Evolutionary conservation across 768 basidiomycete species (phyloP), one percentile per base, ranked within the genome.

Genomic region (Pleurotus salmoneostramineus): DNA sequence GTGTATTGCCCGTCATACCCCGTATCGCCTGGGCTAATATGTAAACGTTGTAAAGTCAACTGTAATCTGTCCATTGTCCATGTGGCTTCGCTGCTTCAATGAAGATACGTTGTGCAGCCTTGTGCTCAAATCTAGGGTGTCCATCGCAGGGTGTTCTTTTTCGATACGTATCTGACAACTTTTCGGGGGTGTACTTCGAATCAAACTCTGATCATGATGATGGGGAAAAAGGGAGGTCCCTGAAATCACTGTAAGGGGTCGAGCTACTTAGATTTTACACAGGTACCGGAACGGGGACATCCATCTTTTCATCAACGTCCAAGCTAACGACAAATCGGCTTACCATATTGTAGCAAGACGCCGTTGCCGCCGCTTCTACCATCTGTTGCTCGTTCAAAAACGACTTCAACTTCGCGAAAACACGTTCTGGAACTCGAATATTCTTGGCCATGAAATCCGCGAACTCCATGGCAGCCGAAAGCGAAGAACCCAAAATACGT

Each of bases 331-430:
- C 60, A 50, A 71, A 67, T 42, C 70, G 60, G 51, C 68, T 69
- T 40, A 71, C 69, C 32, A 71, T 65, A 10, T 66, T 68, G 42
- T 72, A 71, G n/a, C 67, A 64, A 47, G 62, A 69, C 3, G 66
- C 63, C 11, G 68, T 71, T 8, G 67, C 61, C 12, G 66, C 61
- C 3, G 66, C 67, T 59, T 70, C 69, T 4, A 71, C 67, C 49
- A 68, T 60, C 44, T 69, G 69, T 51, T 63, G 55, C 43, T 66
- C 55, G 27, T 61, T 66, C 45, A 72, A 55, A 50, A 66, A 68
- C 31, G 63, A 54, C 11, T 58, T 59, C 6, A 71, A 61, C 17
- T 57, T 61, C 4, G 62, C 35, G 50, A 69, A 69, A 33, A 69
- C 60, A 34, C 57, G 55, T 37, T 61, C 60, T 12, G 68, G 67